These are phyloP conservation scores for Penicillium riverlandense DNA, from an alignment of 495 filamentous ascomycete species.

Conservation along the genomic window DNA sequence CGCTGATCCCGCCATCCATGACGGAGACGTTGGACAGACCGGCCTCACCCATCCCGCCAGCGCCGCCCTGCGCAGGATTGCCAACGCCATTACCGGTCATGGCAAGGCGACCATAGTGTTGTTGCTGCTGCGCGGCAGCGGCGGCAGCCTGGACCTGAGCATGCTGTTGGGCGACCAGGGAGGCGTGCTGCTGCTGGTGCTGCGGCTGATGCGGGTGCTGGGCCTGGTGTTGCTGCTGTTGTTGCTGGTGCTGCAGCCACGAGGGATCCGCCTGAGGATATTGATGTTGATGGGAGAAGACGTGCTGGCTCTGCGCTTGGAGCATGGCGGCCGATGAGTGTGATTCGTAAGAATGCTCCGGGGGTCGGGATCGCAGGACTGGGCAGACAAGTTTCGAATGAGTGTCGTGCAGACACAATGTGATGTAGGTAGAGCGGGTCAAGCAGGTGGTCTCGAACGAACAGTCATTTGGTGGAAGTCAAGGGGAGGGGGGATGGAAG, in stretches of 20 bases:
- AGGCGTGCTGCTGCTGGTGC: slow-evolving; percentile 32
- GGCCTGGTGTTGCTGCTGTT: slow-evolving; percentile 61
- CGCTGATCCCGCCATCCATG: slow-evolving; percentile 59
- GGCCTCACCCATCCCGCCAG: slow-evolving; percentile 44
- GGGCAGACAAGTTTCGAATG: slow-evolving; percentile 7
- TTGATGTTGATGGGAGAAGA: slow-evolving; percentile 75
- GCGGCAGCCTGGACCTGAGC: slow-evolving; percentile 56
- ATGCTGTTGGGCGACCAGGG: slow-evolving; percentile 46
- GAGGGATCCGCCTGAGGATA: slow-evolving; percentile 69
- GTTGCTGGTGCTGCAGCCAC: slow-evolving; percentile 65
- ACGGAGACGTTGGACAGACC: slow-evolving; percentile 38
- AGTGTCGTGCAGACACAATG: slow-evolving; percentile 2
- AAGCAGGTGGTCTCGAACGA: slow-evolving; percentile 14
- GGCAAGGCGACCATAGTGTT: slow-evolving; percentile 73
- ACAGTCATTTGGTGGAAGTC: slow-evolving; percentile 14
- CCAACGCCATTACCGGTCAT: slow-evolving; percentile 47
- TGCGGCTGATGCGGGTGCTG: slow-evolving; percentile 47
- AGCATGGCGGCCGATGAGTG: slow-evolving; percentile 32
- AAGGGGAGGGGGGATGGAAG: slow-evolving; percentile 3
- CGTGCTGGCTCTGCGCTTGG: slow-evolving; percentile 49
- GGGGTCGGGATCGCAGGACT: slow-evolving; percentile 14
- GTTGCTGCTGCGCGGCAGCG: slow-evolving; percentile 64
- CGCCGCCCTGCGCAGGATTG: slow-evolving; percentile 33
- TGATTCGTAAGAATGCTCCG: slow-evolving; percentile 30
- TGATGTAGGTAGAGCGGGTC: slow-evolving; percentile 12